Percentiles rank a stretch among this genome's conserved stretches.
Conservation (phyloP, 192 early-diverging fungal species). For the Jimgerdemannia lactiflua region DNA sequence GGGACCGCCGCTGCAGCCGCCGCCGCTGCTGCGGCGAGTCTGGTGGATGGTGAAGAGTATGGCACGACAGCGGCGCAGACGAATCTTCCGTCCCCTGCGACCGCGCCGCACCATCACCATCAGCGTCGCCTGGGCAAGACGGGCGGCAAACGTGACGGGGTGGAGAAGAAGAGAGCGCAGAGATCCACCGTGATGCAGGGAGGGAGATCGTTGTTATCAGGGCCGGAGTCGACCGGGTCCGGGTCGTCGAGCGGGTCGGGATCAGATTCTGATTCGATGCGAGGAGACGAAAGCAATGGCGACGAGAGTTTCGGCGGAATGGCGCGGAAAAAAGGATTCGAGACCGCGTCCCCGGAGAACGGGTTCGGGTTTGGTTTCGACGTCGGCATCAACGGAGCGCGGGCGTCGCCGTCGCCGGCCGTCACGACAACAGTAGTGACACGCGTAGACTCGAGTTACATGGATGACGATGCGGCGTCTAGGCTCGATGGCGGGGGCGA, state of each 20-base stretch:
- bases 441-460: not conserved
- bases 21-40: not conserved
- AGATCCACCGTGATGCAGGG: no score
- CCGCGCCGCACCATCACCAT: no score
- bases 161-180: not conserved
- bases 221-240: not conserved
- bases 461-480: not conserved
- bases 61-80: no score
- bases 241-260: not conserved
- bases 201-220: no score
- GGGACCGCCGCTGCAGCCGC: conserved; percentile 6
- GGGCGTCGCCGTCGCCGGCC: not conserved
- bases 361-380: not conserved
- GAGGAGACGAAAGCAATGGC: not conserved
- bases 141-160: not conserved
- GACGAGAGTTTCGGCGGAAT: not conserved
- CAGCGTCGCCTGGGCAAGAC: not conserved
- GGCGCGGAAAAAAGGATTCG: not conserved
- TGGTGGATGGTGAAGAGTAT: not conserved
- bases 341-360: not conserved
- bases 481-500: not conserved
- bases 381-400: no score
- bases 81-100: no score
- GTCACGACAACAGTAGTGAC: not conserved
- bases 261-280: not conserved